These are phyloP conservation scores for Boletus fagicola DNA, from an alignment of 768 basidiomycete genomes.

Conservation along the genomic window DNA sequence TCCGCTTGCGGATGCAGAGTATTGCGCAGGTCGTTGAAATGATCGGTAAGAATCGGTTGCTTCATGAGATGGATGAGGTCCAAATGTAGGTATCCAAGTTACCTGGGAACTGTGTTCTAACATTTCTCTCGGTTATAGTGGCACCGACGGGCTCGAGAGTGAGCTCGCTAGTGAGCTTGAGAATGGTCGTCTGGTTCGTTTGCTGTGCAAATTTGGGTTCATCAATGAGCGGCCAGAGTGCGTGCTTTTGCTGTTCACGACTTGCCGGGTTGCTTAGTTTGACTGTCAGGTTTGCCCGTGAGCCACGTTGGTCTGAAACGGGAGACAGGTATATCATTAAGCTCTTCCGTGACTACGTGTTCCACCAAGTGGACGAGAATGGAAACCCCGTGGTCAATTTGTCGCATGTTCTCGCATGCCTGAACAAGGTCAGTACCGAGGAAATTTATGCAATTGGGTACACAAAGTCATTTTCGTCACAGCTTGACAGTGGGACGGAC, in stretches of 20 bases:
- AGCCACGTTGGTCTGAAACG: constrained; percentile 96
- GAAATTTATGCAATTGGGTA: background rate
- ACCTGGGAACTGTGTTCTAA: background rate
- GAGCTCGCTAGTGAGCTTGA: constrained; percentile 89
- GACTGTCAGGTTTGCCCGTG: constrained; percentile 81
- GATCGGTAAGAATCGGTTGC: constrained; percentile 62
- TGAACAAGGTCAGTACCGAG: constrained; percentile 75
- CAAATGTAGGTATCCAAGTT: constrained; percentile 53
- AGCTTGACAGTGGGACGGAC: constrained; percentile 93
- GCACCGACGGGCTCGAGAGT: constrained; percentile 75
- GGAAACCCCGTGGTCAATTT: constrained; percentile 89
- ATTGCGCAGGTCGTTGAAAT: constrained; percentile 81
- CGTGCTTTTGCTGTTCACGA: constrained; percentile 30
- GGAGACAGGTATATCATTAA: constrained; percentile 98
- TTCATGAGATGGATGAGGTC: constrained; percentile 81
- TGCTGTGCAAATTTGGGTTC: constrained; percentile 93
- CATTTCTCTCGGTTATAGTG: constrained; percentile 42
- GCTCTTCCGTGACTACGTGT: constrained; percentile 96
- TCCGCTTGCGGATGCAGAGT: constrained; percentile 39
- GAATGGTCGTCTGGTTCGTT: constrained; percentile 85
- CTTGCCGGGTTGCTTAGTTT: background rate
- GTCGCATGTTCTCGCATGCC: constrained; percentile 83
- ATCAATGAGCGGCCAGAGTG: constrained; percentile 99
- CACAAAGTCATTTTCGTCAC: background rate
- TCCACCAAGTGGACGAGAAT: constrained; percentile 93